Base-by-base conservation (phyloP, 2,329 filamentous ascomycete species). In the Ambrosiella xylebori region DNA sequence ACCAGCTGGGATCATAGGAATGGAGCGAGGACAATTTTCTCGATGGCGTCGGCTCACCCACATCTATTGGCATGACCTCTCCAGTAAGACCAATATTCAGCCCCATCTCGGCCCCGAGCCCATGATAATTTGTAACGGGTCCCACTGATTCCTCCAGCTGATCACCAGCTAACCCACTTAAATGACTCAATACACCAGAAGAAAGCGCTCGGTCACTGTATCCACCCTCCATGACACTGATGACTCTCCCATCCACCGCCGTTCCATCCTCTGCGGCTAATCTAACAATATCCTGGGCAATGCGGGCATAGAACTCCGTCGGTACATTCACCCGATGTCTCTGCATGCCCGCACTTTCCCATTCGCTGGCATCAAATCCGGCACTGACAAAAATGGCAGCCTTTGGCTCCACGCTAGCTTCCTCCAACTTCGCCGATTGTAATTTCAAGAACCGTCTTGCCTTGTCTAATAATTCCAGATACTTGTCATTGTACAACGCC, bases 311-410 rank as follows among this genome's bases (percentile, higher is more conserved):
- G 68, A 98, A 98, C 57, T 91, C 88, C 0, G 91, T 98, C 0
- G 93, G 91, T 1, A 98, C 93, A 66, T 95, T 95, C 65, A 95
- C 90, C 59, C 86, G 85, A 69, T 98, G 93, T 52, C 93, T 80
- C 70, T 98, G 93, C 93, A 98, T 98, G 2, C 88, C 88, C 3
- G 79, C 75, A 15, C 86, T 83, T 68, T 98, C 93, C 82, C 87
- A 94, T 67, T 98, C 89, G 66, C 90, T 96, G 2, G 93, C 93
- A 70, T 98, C 93, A 63, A 98, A 98, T 0, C 93, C 94, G 1
- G 93, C 90, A 51, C 91, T 97, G 54, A 98, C 73, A 71, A 98
- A 98, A 51, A 98, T 89, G 39, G 88, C 91, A 1, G 86, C 87
- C 65, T 85, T 91, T 3, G 89, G 85, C 27, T 73, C 73, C 39